These are phyloP conservation scores for Keithomyces neogunnii DNA, from an alignment of 2,329 filamentous ascomycete genomes.

Conservation along the genomic window DNA sequence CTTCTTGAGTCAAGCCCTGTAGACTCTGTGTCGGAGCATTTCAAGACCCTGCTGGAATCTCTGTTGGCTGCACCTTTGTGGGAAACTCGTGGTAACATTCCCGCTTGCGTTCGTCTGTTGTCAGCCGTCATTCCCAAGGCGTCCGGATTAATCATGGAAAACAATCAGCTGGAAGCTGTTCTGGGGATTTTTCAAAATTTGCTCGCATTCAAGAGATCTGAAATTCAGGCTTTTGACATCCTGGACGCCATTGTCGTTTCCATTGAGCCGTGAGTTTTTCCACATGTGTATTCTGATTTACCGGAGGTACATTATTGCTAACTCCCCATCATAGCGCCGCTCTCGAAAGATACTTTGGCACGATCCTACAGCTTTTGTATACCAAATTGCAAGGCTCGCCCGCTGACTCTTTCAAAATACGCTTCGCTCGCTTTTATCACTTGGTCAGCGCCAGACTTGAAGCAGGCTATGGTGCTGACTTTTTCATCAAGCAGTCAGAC, in stretches of 20 bases:
- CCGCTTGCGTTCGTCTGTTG: conserved; percentile 78
- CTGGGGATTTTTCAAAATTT: conserved; percentile 96
- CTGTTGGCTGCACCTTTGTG: conserved; percentile 77
- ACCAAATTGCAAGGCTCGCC: conserved; percentile 60
- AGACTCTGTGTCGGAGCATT: conserved; percentile 70
- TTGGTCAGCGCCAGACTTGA: conserved; percentile 73
- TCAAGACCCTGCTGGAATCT: conserved; percentile 68
- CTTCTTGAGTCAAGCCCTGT: conserved; percentile 79
- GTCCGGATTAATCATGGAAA: conserved; percentile 60
- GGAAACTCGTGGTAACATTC: conserved; percentile 89
- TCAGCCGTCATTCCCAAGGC: conserved; percentile 76
- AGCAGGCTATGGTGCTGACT: conserved; percentile 81
- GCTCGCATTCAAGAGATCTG: conserved; percentile 71
- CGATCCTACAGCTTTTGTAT: conserved; percentile 75
- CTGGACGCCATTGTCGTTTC: conserved; percentile 70
- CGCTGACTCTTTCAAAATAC: conserved; percentile 72
- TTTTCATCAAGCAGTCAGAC: conserved; percentile 81
- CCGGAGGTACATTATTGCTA: background rate
- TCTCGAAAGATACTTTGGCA: conserved; percentile 68
- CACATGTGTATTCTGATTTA: background rate
- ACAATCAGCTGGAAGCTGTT: conserved; percentile 77
- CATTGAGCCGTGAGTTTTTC: conserved; percentile 56
- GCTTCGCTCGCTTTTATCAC: conserved; percentile 93
- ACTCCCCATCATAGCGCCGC: conserved; percentile 35
- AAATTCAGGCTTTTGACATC: conserved; percentile 81